Percentiles rank a stretch among this genome's conserved stretches.
These are phyloP conservation scores for Neurospora sp. DNA, from an alignment of 495 filamentous ascomycete genomes.

Conservation along the genomic window DNA sequence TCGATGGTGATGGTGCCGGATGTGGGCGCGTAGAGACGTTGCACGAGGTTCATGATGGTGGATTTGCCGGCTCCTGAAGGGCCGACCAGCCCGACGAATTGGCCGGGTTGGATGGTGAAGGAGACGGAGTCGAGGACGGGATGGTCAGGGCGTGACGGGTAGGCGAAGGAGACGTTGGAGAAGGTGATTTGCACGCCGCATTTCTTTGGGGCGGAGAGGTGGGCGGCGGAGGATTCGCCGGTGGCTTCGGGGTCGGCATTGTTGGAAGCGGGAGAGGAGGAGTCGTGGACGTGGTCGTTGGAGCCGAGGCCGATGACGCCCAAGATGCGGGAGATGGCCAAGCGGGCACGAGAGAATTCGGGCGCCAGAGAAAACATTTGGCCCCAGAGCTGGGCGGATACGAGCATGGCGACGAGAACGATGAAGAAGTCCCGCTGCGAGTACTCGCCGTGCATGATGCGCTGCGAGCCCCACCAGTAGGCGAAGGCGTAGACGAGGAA, in stretches of 20 bases:
- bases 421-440: constrained; percentile 69
- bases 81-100: constrained; percentile 59
- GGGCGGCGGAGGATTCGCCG: constrained; percentile 56
- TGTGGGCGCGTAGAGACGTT: constrained; percentile 50
- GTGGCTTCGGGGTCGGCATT: constrained; percentile 13
- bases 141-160: constrained; percentile 43
- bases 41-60: constrained; percentile 53
- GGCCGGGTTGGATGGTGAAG: constrained; percentile 50
- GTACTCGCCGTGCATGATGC: constrained; percentile 58
- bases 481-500: constrained; percentile 73
- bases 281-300: background rate
- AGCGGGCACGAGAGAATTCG: constrained; percentile 19
- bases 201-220: constrained; percentile 30
- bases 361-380: constrained; percentile 20
- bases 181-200: constrained; percentile 44
- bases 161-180: constrained; percentile 45
- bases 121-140: constrained; percentile 39
- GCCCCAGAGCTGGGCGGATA: constrained; percentile 21
- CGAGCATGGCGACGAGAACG: constrained; percentile 44
- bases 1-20: constrained; percentile 44
- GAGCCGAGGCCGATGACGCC: constrained; percentile 6
- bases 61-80: constrained; percentile 63
- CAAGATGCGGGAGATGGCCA: constrained; percentile 11
- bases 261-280: too few relatives aligned
- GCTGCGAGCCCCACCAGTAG: constrained; percentile 62